Evolutionary conservation across 2,329 filamentous ascomycete species (phyloP).

Genomic region (Parastagonospora avenae): DNA sequence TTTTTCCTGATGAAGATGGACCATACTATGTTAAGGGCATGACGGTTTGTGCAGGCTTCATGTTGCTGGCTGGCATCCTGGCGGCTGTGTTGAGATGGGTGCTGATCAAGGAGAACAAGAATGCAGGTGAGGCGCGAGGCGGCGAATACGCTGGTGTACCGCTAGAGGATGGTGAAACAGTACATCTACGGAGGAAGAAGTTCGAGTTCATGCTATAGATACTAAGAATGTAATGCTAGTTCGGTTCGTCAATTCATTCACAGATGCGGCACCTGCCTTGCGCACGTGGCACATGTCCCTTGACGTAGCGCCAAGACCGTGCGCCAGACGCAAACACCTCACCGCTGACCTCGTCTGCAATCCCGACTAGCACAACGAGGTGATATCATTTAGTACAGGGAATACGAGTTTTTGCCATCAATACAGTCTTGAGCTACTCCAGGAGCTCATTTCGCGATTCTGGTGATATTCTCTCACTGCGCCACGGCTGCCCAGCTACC

Average conservation of each 20-base stretch:
- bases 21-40: slow-evolving; percentile 58
- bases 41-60: slow-evolving; percentile 56
- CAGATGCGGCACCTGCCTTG: not conserved
- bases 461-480: too few relatives aligned
- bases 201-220: slow-evolving; percentile 40
- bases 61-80: slow-evolving; percentile 54
- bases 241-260: not conserved
- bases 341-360: too few relatives aligned
- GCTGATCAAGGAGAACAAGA: slow-evolving; percentile 39
- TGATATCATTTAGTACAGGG: too few relatives aligned
- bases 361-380: too few relatives aligned
- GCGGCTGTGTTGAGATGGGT: slow-evolving; percentile 50
- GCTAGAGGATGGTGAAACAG: slow-evolving; percentile 25
- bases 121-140: slow-evolving; percentile 7
- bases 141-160: slow-evolving; percentile 35
- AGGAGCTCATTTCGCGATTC: too few relatives aligned
- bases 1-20: slow-evolving; percentile 59
- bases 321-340: not conserved
- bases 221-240: not conserved
- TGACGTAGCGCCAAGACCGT: slow-evolving; percentile 1
- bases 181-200: slow-evolving; percentile 12
- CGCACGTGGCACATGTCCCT: slow-evolving; percentile 1
- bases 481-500: not conserved
- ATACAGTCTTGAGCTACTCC: too few relatives aligned
- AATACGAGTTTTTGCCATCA: too few relatives aligned